Base-by-base conservation (phyloP, 768 basidiomycete genomes). In the Kondoa subrosea region DNA sequence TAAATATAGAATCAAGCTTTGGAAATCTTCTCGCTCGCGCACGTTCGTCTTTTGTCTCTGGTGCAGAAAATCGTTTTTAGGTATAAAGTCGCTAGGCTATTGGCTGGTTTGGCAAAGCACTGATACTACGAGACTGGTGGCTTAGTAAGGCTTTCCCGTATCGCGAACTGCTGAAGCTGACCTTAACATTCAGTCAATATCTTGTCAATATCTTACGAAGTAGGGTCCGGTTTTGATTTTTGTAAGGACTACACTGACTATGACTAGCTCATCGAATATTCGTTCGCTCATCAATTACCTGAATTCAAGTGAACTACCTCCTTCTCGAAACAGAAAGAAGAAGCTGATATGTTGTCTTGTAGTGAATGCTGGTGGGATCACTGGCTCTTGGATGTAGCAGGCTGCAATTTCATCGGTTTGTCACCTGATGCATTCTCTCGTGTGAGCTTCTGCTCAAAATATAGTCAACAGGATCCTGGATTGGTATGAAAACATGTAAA, bases 61-160 rank as follows among this genome's bases (percentile, higher is more conserved):
- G 12, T 21, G 8, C 40, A 8, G 40, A 8, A 8, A 50, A 50
- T 8, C 40, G 12, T 8, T 50, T 21, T 50, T 8, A 50, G 40
- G n/a, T n/a, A n/a, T n/a, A 8, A 50, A 8, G 40, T 21, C 40
- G 12, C 8, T 50, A 50, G 40, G 40, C 88, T 34, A 76, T 91
- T 61, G 89, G 89, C 3, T 91, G 89, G 89, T 91, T 89, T 75
- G 89, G 89, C 57, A 91, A 91, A 76, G 89, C 89, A 2, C 82
- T 91, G 81, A 15, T 63, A 3, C 34, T 63, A 12, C 15, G 61
- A 32, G 61, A 86, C 91, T 50, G 72, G 77, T 91, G 75, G 83
- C 88, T 30, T 89, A 91, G 74, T 91, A 89, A 74, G 64, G 34
- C 25, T 26, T 25, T 32, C 12, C 34, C 31, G 12, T 16, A 3